Conservation (phyloP, 2,329 filamentous ascomycete species). For the Colletotrichum gigasporum region DNA sequence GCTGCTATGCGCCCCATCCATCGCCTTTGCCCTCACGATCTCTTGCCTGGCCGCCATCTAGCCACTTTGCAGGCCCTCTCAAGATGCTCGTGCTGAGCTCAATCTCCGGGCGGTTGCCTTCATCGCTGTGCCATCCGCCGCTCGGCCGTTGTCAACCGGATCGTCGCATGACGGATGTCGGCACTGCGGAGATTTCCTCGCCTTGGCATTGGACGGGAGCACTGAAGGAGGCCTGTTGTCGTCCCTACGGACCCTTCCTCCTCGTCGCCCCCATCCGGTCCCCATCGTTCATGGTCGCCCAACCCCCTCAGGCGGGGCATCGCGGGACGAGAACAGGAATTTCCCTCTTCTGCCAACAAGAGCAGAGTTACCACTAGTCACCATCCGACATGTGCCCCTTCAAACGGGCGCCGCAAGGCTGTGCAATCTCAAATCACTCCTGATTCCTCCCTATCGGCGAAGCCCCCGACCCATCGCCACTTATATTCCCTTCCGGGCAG, state of each 20-base stretch:
- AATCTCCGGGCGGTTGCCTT: constrained; percentile 2
- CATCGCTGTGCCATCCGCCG: neutral
- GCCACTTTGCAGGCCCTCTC: too few species aligned
- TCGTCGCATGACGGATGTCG: constrained; percentile 1
- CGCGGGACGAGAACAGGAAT: neutral
- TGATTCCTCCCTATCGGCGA: constrained; percentile 6
- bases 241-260: neutral
- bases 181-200: neutral
- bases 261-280: neutral
- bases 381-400: constrained; percentile 19
- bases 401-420: constrained; percentile 28
- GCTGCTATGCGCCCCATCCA: neutral
- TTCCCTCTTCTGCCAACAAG: neutral
- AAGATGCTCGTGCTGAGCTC: too few species aligned
- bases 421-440: constrained; percentile 11
- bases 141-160: neutral
- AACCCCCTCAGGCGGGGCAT: neutral
- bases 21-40: neutral
- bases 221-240: neutral
- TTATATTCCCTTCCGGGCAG: neutral
- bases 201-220: neutral
- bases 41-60: too few species aligned
- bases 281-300: neutral
- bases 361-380: neutral
- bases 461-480: neutral